A percentile compares a stretch with the other conserved stretches of the same genome.
phyloP scores from a whole-genome alignment of 164 flowering plant genomes.

The Cinnamomum chago region DNA sequence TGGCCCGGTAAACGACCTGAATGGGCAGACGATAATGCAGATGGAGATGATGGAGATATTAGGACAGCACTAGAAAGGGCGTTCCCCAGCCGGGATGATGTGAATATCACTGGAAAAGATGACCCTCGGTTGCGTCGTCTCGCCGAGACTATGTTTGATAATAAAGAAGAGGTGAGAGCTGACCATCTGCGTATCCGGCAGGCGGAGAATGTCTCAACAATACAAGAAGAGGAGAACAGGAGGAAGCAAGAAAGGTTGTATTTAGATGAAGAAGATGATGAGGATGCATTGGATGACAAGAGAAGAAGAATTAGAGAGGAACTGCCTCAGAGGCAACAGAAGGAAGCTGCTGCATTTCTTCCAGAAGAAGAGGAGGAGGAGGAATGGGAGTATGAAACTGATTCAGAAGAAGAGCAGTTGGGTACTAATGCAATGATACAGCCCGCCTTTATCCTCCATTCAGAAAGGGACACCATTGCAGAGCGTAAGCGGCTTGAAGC shows the following conservation, averaged over 20 bases:
- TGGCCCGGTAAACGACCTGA: constrained; percentile 99
- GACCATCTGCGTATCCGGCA: constrained; percentile 80
- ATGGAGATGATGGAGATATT: constrained; percentile 79
- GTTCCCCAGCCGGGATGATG: constrained; percentile 53
- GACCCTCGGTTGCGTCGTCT: constrained; percentile 85
- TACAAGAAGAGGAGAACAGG: constrained; percentile 59
- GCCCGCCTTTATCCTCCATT: constrained; percentile 78
- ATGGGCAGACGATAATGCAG: constrained; percentile 72
- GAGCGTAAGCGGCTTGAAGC: constrained; percentile 80
- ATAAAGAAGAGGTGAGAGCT: constrained; percentile 71
- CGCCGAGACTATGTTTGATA: constrained; percentile 61
- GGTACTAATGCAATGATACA: constrained; percentile 69
- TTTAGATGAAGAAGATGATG: constrained; percentile 74
- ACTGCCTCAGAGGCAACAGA: constrained; percentile 37
- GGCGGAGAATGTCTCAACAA: constrained; percentile 83
- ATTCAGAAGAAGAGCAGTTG: constrained; percentile 66
- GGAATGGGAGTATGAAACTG: constrained; percentile 93
- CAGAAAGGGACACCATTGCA: constrained; percentile 82
- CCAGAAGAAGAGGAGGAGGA: constrained; percentile 63
- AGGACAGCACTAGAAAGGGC: constrained; percentile 56
- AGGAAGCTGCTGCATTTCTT: constrained; percentile 45
- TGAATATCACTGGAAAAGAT: constrained; percentile 34
- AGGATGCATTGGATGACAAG: constrained; percentile 73
- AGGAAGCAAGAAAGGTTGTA: constrained; percentile 52
- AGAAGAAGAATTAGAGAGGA: constrained; percentile 63